These are phyloP conservation scores for Podaxis sp. DNA, from an alignment of 768 basidiomycete genomes.

Conservation along the genomic window DNA sequence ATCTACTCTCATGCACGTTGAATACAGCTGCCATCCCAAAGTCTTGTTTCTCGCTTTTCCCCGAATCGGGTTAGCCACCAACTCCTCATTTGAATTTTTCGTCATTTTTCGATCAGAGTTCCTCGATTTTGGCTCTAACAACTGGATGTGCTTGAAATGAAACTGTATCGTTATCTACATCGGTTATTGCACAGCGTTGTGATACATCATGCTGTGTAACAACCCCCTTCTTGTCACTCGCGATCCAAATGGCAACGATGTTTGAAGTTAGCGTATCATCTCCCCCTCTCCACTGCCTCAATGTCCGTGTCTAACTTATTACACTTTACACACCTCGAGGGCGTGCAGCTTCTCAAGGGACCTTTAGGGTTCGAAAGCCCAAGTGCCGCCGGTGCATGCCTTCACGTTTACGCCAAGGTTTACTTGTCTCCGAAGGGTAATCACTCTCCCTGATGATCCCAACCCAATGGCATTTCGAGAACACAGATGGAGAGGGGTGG, in stretches of 20 bases:
- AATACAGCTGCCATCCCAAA: not conserved
- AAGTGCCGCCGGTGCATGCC: constrained; percentile 3
- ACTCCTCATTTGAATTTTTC: not conserved
- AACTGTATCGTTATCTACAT: constrained; percentile 1
- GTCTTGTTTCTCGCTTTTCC: not conserved
- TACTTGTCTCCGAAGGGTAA: not conserved
- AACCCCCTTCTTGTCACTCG: not conserved
- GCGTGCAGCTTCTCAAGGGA: not conserved
- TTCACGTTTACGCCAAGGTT: not conserved
- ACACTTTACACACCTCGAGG: not conserved
- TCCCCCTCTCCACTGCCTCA: not conserved
- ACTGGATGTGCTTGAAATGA: not conserved
- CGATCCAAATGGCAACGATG: not conserved
- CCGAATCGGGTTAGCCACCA: constrained; percentile 1
- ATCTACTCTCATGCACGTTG: not conserved
- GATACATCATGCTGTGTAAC: not conserved
- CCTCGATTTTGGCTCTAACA: constrained; percentile 4
- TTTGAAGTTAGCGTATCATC: not conserved
- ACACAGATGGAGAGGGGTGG: not conserved
- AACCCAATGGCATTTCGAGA: not conserved
- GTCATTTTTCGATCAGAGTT: not conserved
- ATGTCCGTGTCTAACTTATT: not conserved
- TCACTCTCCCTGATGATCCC: not conserved
- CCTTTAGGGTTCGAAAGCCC: not conserved
- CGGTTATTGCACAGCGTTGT: not conserved